Conservation (phyloP, 768 basidiomycete species). For the Chalciporus sphaerocephalus region DNA sequence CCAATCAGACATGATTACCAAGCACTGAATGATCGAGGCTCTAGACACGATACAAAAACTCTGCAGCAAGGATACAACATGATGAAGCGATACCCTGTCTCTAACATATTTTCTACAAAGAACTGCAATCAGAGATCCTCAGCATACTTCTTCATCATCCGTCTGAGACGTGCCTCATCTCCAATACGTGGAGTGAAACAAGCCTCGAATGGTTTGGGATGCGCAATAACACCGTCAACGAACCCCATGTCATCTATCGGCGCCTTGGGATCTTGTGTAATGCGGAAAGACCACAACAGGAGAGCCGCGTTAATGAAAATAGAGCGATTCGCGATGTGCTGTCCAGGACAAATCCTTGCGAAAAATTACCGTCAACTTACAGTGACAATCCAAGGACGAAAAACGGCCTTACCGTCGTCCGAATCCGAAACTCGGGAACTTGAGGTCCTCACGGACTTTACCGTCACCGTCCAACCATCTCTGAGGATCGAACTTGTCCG, state of each 20-base stretch:
- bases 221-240: slow-evolving; percentile 59
- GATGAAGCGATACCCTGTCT: too few species aligned
- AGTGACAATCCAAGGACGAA: neutral
- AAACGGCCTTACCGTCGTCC: slow-evolving; percentile 36
- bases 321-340: slow-evolving; percentile 57
- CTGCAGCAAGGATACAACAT: too few species aligned
- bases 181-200: slow-evolving; percentile 47
- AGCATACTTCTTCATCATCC: slow-evolving; percentile 24
- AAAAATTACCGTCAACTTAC: neutral
- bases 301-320: slow-evolving; percentile 63
- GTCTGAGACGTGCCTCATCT: slow-evolving; percentile 22
- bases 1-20: slow-evolving; percentile 7
- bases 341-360: slow-evolving; percentile 61
- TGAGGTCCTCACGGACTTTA: slow-evolving; percentile 49
- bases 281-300: slow-evolving; percentile 60
- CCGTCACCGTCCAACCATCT: slow-evolving; percentile 45
- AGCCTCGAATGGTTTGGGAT: slow-evolving; percentile 59
- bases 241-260: slow-evolving; percentile 63
- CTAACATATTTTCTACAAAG: too few species aligned
- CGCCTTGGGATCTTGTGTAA: slow-evolving; percentile 45
- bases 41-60: too few species aligned
- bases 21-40: too few species aligned
- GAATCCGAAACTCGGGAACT: slow-evolving; percentile 53
- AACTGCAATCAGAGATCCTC: slow-evolving; percentile 8
- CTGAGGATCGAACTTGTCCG: slow-evolving; percentile 54